Base-by-base conservation (phyloP, 2,329 filamentous ascomycete genomes). In the Fusarium anthophilum region DNA sequence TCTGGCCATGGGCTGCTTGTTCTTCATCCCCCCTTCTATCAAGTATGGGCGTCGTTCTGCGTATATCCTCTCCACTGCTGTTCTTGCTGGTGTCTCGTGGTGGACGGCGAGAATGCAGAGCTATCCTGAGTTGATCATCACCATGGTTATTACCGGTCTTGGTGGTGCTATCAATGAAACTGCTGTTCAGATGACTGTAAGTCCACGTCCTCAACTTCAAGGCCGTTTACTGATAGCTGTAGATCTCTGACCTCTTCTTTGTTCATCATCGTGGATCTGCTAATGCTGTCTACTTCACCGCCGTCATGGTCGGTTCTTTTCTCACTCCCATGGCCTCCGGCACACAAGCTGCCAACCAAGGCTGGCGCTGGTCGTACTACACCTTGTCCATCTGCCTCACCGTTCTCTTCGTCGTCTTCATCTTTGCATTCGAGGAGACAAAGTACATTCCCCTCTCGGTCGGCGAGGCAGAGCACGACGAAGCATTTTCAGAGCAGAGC, bases 121-220 rank as follows among this genome's bases (percentile, higher is more conserved):
- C 4, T 57, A 70, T 30, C 26, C 66, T 6, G 77, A 81, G 44
- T 30, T 81, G n/a, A 77, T 77, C 18, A 9, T 76, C 5, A 78
- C 74, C 8, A 76, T 77, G 30, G 24, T 80, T 0, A 64, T 82
- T 0, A 78, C 79, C 13, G 83, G 83, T 0, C 60, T 85, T 22
- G 80, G 82, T 4, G 82, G 82, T 8, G 81, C 83, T 6, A 80
- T 81, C 3, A 84, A 84, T n/a, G 83, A 84, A 50, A 80, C 81
- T 3, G 79, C 82, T 20, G 79, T 79, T 1, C 81, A 84, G 50
- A 84, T 85, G 72, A 85, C 81, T 2, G 80, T 80, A 12, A 69
- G 74, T 63, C 0, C 32, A 35, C 0, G 14, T 35, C 32, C 32
- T 35, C 32, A 15, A 35, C 32, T 15, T 35, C 32, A 35, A 35